Base-by-base conservation (phyloP, 2,329 filamentous ascomycete species). In the Fusarium subtropicale region DNA sequence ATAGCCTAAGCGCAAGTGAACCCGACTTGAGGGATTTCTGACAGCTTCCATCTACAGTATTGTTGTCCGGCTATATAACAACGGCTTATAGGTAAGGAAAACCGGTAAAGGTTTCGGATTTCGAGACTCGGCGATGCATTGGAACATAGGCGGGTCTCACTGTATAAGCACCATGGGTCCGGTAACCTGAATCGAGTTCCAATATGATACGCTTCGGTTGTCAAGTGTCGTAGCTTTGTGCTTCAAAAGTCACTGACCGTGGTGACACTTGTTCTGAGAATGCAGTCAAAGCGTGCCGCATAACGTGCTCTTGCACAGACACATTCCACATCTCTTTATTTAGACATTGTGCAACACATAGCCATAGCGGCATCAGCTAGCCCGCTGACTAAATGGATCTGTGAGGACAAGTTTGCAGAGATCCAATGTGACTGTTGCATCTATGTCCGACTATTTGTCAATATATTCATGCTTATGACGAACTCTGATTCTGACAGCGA, bases 351-450 rank as follows among this genome's bases (percentile, higher is more conserved):
- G 45, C 46, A 12, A 28, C 58, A 34, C 60, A 56, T 53, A 42
- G 22, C 6, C 10, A 52, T 51, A 28, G 33, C 48, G 45, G 60
- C 51, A 53, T 65, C 30, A 46, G 48, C 28, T 52, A 52, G 18
- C 47, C 58, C 61, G 28, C 34, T 50, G 42, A 28, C 39, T 61
- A 58, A 54, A 45, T 55, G 47, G 41, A 46, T 56, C 41, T 33
- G 16, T 48, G 47, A 22, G 42, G 51, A 36, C 13, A 41, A 46
- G 42, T 39, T 15, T 47, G 41, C 30, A 38, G 44, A 56, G 66
- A 67, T 69, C 66, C 66, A 64, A 11, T 39, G 56, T 56, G 52
- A 64, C 68, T 39, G 55, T 45, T 53, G 48, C 46, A 60, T 42
- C 8, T 42, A 15, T 51, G 36, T 39, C 10, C 2, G 34, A n/a